phyloP scores from a whole-genome alignment of 495 filamentous ascomycete genomes.

The Neurospora sp. region DNA sequence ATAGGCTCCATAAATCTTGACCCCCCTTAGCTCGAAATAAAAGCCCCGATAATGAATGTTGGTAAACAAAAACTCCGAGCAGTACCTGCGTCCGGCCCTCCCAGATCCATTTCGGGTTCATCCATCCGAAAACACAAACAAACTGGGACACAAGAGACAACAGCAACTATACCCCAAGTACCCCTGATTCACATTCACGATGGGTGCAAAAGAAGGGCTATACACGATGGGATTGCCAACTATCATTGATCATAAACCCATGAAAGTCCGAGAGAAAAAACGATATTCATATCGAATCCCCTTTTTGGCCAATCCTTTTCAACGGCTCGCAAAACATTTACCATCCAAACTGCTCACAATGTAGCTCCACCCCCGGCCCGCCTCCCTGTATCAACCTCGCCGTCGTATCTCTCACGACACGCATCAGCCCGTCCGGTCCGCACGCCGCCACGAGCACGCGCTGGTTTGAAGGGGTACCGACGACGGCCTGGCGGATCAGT shows the following conservation, averaged over 20 bases:
- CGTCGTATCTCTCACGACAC: constrained; percentile 38
- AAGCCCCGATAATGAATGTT: not conserved
- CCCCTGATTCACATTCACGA: not conserved
- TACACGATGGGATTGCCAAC: not conserved
- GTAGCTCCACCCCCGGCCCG: constrained; percentile 42
- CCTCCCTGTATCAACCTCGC: constrained; percentile 36
- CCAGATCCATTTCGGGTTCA: not conserved
- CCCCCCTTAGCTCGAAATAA: not conserved
- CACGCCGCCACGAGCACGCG: constrained; percentile 42
- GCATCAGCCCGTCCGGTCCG: constrained; percentile 40
- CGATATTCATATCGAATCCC: too few relatives aligned
- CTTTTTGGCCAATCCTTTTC: not conserved
- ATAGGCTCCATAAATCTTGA: not conserved
- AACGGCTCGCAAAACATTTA: constrained; percentile 8
- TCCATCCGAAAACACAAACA: not conserved
- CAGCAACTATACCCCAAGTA: not conserved
- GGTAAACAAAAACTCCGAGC: not conserved
- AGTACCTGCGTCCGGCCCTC: not conserved
- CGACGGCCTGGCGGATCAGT: constrained; percentile 33
- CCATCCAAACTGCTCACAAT: constrained; percentile 49
- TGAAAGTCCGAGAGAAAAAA: not conserved
- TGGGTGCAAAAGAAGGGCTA: not conserved
- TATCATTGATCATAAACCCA: not conserved
- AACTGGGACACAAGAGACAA: not conserved
- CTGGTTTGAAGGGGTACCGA: constrained; percentile 26